Evolutionary conservation across 2,329 filamentous ascomycete species (phyloP), one percentile per base, ranked within the genome.

Genomic region (Aspergillus tubingensis): DNA sequence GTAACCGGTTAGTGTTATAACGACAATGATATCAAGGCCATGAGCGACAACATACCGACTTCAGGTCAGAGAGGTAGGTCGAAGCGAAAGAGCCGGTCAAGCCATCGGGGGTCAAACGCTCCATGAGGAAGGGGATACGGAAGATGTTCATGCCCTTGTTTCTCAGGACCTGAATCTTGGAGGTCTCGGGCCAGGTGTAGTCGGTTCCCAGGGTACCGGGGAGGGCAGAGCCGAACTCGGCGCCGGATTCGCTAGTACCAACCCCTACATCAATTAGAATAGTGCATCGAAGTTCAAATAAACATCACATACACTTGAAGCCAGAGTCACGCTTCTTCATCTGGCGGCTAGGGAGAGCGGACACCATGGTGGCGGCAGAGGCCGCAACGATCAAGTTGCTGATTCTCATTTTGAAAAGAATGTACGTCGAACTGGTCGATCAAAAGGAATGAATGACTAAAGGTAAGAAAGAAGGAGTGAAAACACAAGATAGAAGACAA

Each of bases 131-230:
- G 43, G 76, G 74, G 3, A 87, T 77, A 39, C 85, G 83, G 78
- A 87, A 86, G 49, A 80, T 82, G 71, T 87, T 87, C 75, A 83
- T 83, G 7, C 85, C 85, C 54, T 81, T 72, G 38, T 72, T 72
- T 48, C 80, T 79, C 58, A 87, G 77, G 15, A 79, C 83, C 77
- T 85, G 66, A 44, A 86, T 81, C 11, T 80, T 71, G 7, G 75
- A 72, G n/a, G 81, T 73, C 49, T 84, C 80, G 2, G 87, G 87
- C 80, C 86, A 91, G 62, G 76, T 87, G 74, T 84, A 91, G 66
- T 90, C 83, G 10, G 74, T 87, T 63, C 82, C 83, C 68, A 83
- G 38, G 30, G 53, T 49, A 25, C 88, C 88, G 0, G 88, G 87
- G 47, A 85, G 79, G 41, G 75, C 80, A 17, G 53, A 75, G 25